Conservation (phyloP, 345 rosid genomes). For the Syzygium aromaticum region DNA sequence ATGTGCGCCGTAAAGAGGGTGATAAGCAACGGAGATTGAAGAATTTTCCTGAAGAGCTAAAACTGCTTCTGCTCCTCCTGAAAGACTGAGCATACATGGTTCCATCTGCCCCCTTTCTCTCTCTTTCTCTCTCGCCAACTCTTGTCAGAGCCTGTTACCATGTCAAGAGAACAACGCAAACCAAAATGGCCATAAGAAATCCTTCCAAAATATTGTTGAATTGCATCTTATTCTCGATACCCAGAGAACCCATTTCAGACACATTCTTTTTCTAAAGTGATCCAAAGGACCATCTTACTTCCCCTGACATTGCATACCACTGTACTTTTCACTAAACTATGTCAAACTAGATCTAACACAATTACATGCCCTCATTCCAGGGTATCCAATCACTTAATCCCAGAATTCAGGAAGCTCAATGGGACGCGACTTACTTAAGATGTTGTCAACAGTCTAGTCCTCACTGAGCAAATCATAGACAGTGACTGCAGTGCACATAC, state of each 20-base stretch:
- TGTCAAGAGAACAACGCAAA: not conserved
- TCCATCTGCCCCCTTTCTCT: not conserved
- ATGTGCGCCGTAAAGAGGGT: conserved; percentile 57
- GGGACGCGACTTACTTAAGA: not conserved
- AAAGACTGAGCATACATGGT: not conserved
- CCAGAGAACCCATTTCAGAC: not conserved
- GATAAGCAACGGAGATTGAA: conserved; percentile 50
- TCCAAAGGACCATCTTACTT: not conserved
- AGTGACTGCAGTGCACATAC: not conserved
- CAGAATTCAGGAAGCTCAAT: not conserved
- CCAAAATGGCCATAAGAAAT: not conserved
- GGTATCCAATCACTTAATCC: not conserved
- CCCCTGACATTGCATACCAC: not conserved
- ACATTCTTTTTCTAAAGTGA: not conserved
- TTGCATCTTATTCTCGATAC: not conserved
- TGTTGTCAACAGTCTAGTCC: not conserved
- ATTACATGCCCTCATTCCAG: not conserved
- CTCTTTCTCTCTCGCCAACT: not conserved
- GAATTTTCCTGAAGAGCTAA: conserved; percentile 42
- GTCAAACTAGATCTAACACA: not conserved
- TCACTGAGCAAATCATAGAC: not conserved
- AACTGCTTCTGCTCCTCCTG: conserved; percentile 52
- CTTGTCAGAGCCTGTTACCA: not conserved
- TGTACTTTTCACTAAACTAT: not conserved
- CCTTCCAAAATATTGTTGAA: not conserved